Conservation (phyloP, 441 rosid species). For the Geranium incanum region DNA sequence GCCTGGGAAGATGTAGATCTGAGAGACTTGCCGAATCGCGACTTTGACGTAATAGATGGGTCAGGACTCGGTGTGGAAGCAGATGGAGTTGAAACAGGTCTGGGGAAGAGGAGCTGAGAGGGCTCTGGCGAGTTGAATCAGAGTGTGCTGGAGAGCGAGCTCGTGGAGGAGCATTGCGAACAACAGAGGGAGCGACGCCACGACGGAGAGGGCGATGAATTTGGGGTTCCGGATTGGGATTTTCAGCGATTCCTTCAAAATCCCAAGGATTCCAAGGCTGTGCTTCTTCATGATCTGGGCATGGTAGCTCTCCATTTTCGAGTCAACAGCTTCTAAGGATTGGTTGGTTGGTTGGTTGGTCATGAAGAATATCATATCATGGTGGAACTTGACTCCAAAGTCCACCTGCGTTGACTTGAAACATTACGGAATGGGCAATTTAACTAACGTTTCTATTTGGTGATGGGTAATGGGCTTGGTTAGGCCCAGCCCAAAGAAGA, state of each 20-base stretch:
- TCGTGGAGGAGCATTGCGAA: not conserved
- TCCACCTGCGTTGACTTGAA: too few relatives aligned
- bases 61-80: not conserved
- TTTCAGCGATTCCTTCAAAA: not conserved
- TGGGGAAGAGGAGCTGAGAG: not conserved
- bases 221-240: not conserved
- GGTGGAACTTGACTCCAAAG: too few relatives aligned
- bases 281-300: not conserved
- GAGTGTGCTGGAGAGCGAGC: not conserved
- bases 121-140: not conserved
- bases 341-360: too few relatives aligned
- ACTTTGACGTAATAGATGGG: not conserved
- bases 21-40: not conserved
- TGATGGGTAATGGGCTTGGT: not conserved
- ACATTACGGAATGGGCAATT: too few relatives aligned
- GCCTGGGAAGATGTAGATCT: not conserved
- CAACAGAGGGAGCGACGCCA: not conserved
- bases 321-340: too few relatives aligned
- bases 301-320: not conserved
- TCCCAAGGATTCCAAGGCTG: not conserved
- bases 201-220: not conserved
- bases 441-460: too few relatives aligned
- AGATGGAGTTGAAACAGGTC: not conserved
- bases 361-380: too few relatives aligned
- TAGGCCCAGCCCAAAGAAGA: not conserved